Base-by-base conservation (phyloP, 2,329 filamentous ascomycete species). In the Alternaria burnsii region DNA sequence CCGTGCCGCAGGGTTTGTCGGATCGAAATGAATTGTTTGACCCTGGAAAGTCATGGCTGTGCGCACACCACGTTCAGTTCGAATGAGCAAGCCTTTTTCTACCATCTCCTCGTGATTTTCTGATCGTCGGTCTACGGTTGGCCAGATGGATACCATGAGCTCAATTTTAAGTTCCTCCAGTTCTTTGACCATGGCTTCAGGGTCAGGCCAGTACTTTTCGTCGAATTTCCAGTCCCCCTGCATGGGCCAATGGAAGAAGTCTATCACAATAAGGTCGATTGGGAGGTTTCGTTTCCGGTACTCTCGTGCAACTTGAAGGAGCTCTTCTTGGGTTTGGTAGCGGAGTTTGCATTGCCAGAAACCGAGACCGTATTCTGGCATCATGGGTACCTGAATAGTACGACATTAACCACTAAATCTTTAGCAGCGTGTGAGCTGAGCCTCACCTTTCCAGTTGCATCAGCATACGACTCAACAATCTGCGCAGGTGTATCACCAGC, bases 221-320 rank as follows among this genome's bases (percentile, higher is more conserved):
- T 91, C 88, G 65, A 91, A 90, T 40, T 82, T 86, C 88, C 88
- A 91, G 56, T 91, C 88, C 6, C 89, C 88, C 70, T 91, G 87
- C 8, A 81, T 80, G 8, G 85, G 84, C 88, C 88, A 90, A 70
- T 90, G 88, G 71, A 90, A 90, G 72, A 87, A 90, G 67, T 90
- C 88, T 38, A 87, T 79, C 0, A 90, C 88, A n/a, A 90, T 89
- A 3, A 90, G 70, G 69, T 89, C 87, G 18, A 90, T 79, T 0
- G 88, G 88, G 16, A 90, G 71, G 0, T 84, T 71, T 1, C 87
- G 78, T 32, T 78, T 76, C 52, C 82, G 83, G 63, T 90, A 87
- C 68, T 89, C 87, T 5, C 88, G 75, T 1, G 88, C 88, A 1
- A 90, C 83, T 6, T 79, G 74, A 0, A 90, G 79, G 0, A 89